Evolutionary conservation across 345 rosid species (phyloP), one percentile per base, ranked within the genome.

Genomic region (Citrus unshiu): DNA sequence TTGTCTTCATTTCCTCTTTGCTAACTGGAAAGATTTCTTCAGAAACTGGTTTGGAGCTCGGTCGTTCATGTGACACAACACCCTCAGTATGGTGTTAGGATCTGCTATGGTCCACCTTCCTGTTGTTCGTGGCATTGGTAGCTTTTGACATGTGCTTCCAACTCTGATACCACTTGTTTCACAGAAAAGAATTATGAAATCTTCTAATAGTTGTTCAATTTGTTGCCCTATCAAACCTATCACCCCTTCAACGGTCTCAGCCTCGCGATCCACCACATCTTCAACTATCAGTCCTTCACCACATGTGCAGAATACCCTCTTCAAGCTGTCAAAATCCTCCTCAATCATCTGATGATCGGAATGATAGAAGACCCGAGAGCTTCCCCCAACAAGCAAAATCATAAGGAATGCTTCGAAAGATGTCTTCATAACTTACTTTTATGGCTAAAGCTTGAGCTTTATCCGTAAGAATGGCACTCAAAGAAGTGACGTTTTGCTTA

Each of bases 371-470:
- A 90, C 83, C 63, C 97, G 67, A 0, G 88, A 79, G 57, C 79
- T 65, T 8, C 97, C 98, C 12, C 98, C 95, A 0, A 97, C 97
- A 24, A 96, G 94, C 78, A 96, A 76, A n/a, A 92, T 93, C 93
- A 89, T 90, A 24, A 91, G 85, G 87, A 82, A 91, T 32, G 91
- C 90, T 76, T 96, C 95, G 22, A 94, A 96, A 16, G 94, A 82
- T 54, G 98, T 90, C 79, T 79, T 91, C 93, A 93, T 89, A 4
- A 93, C 95, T 80, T 94, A 0, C 95, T 74, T 78, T 87, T 88
- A 90, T 88, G 1, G 98, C 97, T 43, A 89, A 67, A 9, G 93
- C 85, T 46, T 89, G 99, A 27, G 97, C 94, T 77, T 86, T 81
- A 40, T 96, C 97, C 0, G 86, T 84, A 10, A 96, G 88, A 35